Evolutionary conservation across 768 basidiomycete species (phyloP).

Genomic region (Amanita thiersii): DNA sequence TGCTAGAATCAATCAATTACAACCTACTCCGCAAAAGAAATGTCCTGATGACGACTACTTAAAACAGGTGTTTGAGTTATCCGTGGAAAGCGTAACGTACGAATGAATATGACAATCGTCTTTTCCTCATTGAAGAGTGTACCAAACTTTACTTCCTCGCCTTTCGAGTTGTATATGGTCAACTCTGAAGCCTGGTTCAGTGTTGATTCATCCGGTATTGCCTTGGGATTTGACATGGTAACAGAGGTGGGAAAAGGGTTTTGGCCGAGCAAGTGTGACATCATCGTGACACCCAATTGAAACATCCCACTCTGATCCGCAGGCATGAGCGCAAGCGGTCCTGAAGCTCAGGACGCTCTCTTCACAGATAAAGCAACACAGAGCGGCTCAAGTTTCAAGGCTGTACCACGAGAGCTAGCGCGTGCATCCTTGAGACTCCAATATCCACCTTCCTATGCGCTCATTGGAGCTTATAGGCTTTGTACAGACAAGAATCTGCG

Average conservation of each 20-base stretch:
- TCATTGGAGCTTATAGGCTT: conserved; percentile 80
- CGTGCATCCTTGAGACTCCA: conserved; percentile 56
- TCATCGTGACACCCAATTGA: not conserved
- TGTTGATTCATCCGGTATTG: conserved; percentile 24
- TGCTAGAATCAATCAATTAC: not conserved
- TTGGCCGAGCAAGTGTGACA: not conserved
- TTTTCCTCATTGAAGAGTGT: conserved; percentile 39
- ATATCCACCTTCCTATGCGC: conserved; percentile 76
- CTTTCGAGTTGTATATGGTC: conserved; percentile 35
- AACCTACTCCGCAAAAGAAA: conserved; percentile 59
- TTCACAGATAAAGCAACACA: conserved; percentile 15
- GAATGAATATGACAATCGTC: conserved; percentile 57
- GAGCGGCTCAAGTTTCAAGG: conserved; percentile 7
- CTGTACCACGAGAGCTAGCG: conserved; percentile 38
- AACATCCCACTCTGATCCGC: not conserved
- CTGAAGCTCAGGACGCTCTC: conserved; percentile 22
- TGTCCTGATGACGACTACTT: conserved; percentile 31
- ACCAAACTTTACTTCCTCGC: conserved; percentile 43
- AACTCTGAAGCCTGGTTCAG: conserved; percentile 29
- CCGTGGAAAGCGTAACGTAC: conserved; percentile 22
- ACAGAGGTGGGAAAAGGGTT: not conserved
- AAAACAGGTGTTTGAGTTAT: not conserved
- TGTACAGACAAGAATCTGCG: conserved; percentile 65
- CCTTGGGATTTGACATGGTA: conserved; percentile 15
- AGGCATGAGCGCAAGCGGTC: conserved; percentile 11